These are phyloP conservation scores for Diutina neorugosa DNA, from an alignment of 1,139 yeast species.

Conservation along the genomic window DNA sequence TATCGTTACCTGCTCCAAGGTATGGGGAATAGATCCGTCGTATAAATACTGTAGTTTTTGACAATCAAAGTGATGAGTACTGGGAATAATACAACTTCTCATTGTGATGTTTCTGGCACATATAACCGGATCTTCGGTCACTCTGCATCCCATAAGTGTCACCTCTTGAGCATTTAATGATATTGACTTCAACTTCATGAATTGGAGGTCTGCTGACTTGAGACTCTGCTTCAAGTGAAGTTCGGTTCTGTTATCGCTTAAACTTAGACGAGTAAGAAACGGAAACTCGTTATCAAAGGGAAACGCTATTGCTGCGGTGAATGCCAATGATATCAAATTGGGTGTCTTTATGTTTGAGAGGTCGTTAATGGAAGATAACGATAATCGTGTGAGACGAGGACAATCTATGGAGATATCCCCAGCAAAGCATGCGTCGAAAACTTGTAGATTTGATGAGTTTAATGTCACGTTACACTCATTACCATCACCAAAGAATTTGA, in stretches of 20 bases:
- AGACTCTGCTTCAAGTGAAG: background rate
- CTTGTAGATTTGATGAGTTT: background rate
- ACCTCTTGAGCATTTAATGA: background rate
- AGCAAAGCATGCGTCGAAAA: background rate
- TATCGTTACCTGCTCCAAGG: background rate
- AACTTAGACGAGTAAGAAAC: background rate
- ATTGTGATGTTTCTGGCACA: background rate
- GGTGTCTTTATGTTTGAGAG: background rate
- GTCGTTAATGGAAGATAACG: background rate
- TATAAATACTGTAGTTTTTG: background rate
- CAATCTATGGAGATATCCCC: background rate
- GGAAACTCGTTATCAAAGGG: background rate
- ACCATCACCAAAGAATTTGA: background rate
- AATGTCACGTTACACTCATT: background rate
- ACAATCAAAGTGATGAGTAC: background rate
- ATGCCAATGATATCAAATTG: background rate
- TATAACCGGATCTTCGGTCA: background rate
- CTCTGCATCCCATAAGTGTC: background rate
- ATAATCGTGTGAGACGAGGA: background rate
- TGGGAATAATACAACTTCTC: background rate
- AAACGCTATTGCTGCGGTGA: background rate
- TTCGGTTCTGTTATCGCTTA: background rate
- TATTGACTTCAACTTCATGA: background rate
- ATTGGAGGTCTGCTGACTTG: background rate
- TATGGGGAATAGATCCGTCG: background rate